These are phyloP conservation scores for Suillus ampliporus DNA, from an alignment of 768 basidiomycete genomes.

Conservation along the genomic window DNA sequence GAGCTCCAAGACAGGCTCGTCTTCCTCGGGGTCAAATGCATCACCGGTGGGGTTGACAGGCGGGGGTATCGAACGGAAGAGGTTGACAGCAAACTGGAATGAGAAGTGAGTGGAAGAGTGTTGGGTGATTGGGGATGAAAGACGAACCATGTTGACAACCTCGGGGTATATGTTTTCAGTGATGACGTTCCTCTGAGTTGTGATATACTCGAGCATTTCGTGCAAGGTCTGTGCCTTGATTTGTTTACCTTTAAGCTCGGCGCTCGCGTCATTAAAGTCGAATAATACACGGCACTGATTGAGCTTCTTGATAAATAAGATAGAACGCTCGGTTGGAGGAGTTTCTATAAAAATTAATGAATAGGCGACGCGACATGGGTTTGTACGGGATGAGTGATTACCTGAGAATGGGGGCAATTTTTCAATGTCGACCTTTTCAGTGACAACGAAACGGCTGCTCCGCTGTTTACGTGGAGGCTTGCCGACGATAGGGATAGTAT, in stretches of 20 bases:
- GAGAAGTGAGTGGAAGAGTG: conserved; percentile 11
- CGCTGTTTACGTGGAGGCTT: conserved; percentile 98
- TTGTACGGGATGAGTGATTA: conserved; percentile 41
- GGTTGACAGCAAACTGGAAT: conserved; percentile 90
- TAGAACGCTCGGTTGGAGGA: conserved; percentile 83
- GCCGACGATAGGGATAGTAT: conserved; percentile 94
- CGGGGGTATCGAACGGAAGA: conserved; percentile 99
- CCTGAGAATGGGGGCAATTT: conserved; percentile 90
- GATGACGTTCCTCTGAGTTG: conserved; percentile 93
- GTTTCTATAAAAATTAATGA: conserved; percentile 64
- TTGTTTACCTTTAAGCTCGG: conserved; percentile 96
- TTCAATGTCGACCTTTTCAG: conserved; percentile 96
- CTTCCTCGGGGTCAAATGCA: conserved; percentile 99
- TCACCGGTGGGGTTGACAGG: conserved; percentile 98
- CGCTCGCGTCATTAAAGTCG: conserved; percentile 97
- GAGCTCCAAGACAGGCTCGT: conserved; percentile 97
- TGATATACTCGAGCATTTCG: conserved; percentile 99
- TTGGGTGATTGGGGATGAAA: conserved; percentile 11
- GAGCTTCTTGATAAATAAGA: conserved; percentile 92
- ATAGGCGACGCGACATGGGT: conserved; percentile 19
- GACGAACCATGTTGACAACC: conserved; percentile 93
- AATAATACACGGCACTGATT: conserved; percentile 97
- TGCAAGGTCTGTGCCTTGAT: conserved; percentile 98
- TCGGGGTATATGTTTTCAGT: conserved; percentile 98
- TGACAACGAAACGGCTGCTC: conserved; percentile 94